These are phyloP conservation scores for Cyclotella baltica DNA, from an alignment of 108 stramenopile species.

Conservation along the genomic window DNA sequence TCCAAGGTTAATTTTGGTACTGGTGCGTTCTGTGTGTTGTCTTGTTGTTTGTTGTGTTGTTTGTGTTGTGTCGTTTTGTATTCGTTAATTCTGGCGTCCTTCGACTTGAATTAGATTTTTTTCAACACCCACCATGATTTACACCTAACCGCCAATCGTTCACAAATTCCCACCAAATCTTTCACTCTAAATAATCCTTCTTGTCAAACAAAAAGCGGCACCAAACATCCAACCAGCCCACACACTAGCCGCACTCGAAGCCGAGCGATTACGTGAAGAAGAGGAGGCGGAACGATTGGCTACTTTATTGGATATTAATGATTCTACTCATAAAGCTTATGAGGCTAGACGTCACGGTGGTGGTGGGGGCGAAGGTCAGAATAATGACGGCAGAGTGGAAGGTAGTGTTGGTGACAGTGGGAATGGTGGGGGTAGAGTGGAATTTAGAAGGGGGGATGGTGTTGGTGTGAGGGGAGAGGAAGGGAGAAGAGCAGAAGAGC, in stretches of 20 bases:
- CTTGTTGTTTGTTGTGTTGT: too few relatives aligned
- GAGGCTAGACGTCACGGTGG: neutral
- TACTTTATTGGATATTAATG: slow-evolving; percentile 43
- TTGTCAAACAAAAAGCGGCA: too few relatives aligned
- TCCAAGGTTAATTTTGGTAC: slow-evolving; percentile 72
- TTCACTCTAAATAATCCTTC: too few relatives aligned
- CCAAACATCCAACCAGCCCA: slow-evolving; percentile 85
- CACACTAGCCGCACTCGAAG: slow-evolving; percentile 48
- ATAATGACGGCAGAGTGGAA: neutral
- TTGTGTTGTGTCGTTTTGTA: too few relatives aligned
- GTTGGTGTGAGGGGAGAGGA: slow-evolving; percentile 20
- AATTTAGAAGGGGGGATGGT: slow-evolving; percentile 10
- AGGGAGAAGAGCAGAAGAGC: slow-evolving; percentile 27
- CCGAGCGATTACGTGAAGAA: slow-evolving; percentile 19
- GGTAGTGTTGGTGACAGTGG: slow-evolving; percentile 13
- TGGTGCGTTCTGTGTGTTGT: too few relatives aligned
- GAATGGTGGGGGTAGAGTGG: too few relatives aligned
- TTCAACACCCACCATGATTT: too few relatives aligned
- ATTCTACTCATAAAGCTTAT: slow-evolving; percentile 39
- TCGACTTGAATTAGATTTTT: too few relatives aligned
- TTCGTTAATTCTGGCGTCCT: too few relatives aligned
- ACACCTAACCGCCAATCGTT: too few relatives aligned
- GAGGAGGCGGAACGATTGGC: slow-evolving; percentile 47
- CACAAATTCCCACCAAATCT: too few relatives aligned
- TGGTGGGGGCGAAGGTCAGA: neutral